These are phyloP conservation scores for Asterophora parasitica DNA, from an alignment of 768 basidiomycete genomes.

Conservation along the genomic window DNA sequence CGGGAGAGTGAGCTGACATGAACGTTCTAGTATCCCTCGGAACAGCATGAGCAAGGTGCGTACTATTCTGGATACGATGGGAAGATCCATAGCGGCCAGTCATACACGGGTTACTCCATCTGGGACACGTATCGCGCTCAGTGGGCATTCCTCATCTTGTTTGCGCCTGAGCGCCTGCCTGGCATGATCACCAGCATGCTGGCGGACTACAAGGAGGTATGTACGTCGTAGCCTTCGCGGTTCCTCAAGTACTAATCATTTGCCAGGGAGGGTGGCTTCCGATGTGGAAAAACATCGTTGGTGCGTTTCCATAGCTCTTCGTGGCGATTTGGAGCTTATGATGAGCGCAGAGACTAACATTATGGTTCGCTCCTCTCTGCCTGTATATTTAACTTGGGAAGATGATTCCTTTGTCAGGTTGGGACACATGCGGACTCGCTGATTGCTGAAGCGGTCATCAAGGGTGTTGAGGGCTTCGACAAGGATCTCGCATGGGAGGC, in stretches of 20 bases:
- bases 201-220: conserved; percentile 69
- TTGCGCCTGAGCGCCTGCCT: too few species aligned
- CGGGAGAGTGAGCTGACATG: not conserved
- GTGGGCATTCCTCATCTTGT: conserved; percentile 75
- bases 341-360: too few species aligned
- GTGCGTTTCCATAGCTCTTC: too few species aligned
- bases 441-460: conserved; percentile 65
- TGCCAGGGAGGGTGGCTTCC: too few species aligned
- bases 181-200: conserved; percentile 80
- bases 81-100: conserved; percentile 47
- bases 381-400: too few species aligned
- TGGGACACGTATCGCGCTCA: conserved; percentile 81
- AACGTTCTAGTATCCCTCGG: conserved; percentile 64
- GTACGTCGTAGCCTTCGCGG: too few species aligned
- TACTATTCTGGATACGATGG: conserved; percentile 83
- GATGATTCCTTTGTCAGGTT: conserved; percentile 52
- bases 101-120: conserved; percentile 77
- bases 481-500: conserved; percentile 60
- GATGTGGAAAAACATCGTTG: too few species aligned
- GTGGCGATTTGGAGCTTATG: too few species aligned
- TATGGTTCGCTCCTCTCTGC: too few species aligned
- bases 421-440: conserved; percentile 79
- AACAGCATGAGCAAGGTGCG: conserved; percentile 56
- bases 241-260: too few species aligned
- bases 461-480: conserved; percentile 63